A percentile compares a stretch with the other conserved stretches of the same genome.
Conservation (phyloP, 495 filamentous ascomycete genomes). For the Neurospora hispaniola region DNA sequence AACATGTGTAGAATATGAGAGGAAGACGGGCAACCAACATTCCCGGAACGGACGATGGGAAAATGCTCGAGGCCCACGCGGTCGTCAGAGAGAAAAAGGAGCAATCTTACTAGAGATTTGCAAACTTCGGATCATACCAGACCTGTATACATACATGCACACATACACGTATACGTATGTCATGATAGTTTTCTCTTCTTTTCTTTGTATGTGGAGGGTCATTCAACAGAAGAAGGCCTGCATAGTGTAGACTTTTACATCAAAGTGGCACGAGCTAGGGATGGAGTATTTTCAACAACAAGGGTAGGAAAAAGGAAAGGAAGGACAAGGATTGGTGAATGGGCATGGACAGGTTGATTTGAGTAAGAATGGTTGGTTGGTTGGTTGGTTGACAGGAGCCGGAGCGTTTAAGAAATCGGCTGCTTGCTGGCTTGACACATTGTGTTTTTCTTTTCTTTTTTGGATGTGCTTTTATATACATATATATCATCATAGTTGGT, state of each 20-base stretch:
- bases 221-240: not conserved
- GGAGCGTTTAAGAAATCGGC: not conserved
- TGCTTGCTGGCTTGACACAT: not conserved
- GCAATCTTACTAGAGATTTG: not conserved
- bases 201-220: not conserved
- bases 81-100: not conserved
- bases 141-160: not conserved
- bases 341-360: not conserved
- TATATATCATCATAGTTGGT: not conserved
- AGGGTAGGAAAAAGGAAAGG: not conserved
- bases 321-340: not conserved
- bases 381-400: not conserved
- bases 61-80: not conserved
- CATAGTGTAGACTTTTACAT: not conserved
- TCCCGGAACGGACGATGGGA: not conserved
- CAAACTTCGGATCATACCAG: not conserved
- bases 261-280: not conserved
- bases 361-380: not conserved
- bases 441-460: not conserved
- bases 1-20: not conserved
- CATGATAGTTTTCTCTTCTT: not conserved
- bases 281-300: not conserved
- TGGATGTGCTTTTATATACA: not conserved
- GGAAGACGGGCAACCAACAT: not conserved
- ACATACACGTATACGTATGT: not conserved